Conservation (phyloP, 106 monocot species). For the Posidonia australis region DNA sequence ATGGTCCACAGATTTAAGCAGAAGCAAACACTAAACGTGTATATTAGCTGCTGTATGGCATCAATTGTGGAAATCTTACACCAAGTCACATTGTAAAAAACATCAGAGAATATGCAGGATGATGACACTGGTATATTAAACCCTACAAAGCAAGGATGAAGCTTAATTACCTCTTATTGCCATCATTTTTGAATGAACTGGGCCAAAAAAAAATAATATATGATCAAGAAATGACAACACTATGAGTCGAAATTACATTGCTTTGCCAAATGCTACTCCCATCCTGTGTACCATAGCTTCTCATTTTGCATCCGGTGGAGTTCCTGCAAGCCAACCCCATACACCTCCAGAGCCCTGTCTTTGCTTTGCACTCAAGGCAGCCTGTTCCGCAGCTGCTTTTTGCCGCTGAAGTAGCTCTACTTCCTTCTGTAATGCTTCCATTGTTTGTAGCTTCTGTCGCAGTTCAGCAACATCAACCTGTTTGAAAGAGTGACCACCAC, state of each 20-base stretch:
- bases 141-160: no score
- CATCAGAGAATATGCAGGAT: no score
- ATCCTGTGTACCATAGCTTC: no score
- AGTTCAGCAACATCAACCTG: slow-evolving; percentile 86
- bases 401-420: slow-evolving; percentile 68
- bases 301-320: slow-evolving; percentile 8
- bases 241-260: background rate
- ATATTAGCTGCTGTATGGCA: no score
- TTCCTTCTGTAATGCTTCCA: slow-evolving; percentile 67
- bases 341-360: slow-evolving; percentile 66
- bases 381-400: slow-evolving; percentile 66
- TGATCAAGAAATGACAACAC: background rate
- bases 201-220: background rate
- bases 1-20: no score
- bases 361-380: slow-evolving; percentile 28
- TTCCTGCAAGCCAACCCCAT: slow-evolving; percentile 85
- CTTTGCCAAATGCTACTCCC: no score
- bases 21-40: no score
- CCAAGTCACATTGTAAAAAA: no score
- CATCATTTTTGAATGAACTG: background rate
- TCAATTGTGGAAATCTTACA: no score
- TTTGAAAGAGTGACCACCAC: no score
- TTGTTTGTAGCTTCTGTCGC: slow-evolving; percentile 61
- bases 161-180: background rate
- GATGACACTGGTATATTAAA: no score